phyloP scores from a whole-genome alignment of 164 flowering plant species.

The Aristolochia fimbriata region DNA sequence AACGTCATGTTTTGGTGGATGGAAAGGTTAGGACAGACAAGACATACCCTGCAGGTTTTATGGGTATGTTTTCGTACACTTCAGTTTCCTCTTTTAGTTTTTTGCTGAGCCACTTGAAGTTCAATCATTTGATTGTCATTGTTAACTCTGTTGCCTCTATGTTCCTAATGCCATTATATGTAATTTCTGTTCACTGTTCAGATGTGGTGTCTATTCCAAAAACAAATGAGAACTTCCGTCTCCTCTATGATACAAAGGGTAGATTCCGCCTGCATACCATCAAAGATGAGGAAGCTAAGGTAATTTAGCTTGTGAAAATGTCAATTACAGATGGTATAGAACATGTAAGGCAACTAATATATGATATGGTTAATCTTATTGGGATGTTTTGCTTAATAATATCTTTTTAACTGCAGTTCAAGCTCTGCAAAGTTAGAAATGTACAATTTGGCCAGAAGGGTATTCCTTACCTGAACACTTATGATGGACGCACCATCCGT shows the following conservation, averaged over 20 bases:
- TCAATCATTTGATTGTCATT: not conserved
- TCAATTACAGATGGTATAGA: not conserved
- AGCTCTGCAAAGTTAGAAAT: conserved; percentile 68
- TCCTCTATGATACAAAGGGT: conserved; percentile 77
- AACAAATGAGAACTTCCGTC: conserved; percentile 71
- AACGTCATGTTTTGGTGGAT: conserved; percentile 48
- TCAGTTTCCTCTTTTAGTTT: not conserved
- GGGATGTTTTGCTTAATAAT: not conserved
- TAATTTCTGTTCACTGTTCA: conserved; percentile 12
- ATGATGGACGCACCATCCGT: conserved; percentile 85
- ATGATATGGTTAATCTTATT: too few relatives aligned
- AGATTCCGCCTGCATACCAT: conserved; percentile 66
- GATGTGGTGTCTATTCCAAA: conserved; percentile 79
- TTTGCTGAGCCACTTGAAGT: not conserved
- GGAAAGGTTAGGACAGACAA: conserved; percentile 54
- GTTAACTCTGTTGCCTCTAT: not conserved
- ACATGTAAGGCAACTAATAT: too few relatives aligned
- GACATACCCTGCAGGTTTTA: conserved; percentile 51
- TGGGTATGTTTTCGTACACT: conserved; percentile 30
- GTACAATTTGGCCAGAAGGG: conserved; percentile 69
- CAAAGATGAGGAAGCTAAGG: conserved; percentile 81
- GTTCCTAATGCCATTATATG: too few relatives aligned
- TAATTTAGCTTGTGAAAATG: conserved; percentile 6
- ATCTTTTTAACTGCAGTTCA: conserved; percentile 32
- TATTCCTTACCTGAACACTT: conserved; percentile 72